Conservation (phyloP, 1,139 yeast genomes). For the Pichia kudriavzevii region DNA sequence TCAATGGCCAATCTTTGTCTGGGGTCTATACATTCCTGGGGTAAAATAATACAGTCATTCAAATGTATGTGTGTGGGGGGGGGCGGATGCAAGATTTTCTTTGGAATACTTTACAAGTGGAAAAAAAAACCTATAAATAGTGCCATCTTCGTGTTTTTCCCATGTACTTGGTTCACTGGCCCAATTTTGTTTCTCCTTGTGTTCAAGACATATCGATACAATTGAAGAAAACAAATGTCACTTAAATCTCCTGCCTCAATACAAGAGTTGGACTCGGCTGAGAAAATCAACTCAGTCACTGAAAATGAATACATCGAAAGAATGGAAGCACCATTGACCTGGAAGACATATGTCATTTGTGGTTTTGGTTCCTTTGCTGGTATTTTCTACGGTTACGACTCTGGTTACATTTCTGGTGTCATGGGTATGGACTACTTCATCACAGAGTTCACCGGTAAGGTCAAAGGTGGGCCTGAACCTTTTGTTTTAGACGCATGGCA, state of each 20-base stretch:
- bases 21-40: no score
- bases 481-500: slow-evolving; percentile 25
- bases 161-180: no score
- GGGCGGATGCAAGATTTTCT: no score
- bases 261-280: slow-evolving; percentile 4
- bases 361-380: slow-evolving; percentile 49
- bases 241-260: neutral
- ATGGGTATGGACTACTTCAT: slow-evolving; percentile 46
- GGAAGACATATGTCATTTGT: slow-evolving; percentile 28
- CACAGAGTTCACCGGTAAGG: slow-evolving; percentile 30
- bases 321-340: slow-evolving; percentile 28
- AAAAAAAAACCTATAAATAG: no score
- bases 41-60: no score
- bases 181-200: no score
- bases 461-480: slow-evolving; percentile 12
- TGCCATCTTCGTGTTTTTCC: no score
- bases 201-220: no score
- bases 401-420: slow-evolving; percentile 53
- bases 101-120: no score
- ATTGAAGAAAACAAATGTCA: no score
- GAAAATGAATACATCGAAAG: slow-evolving; percentile 16
- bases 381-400: slow-evolving; percentile 50
- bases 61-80: no score
- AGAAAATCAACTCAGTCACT: slow-evolving; percentile 1
- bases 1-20: no score